Evolutionary conservation across 441 rosid genomes (phyloP).

Genomic region (Corymbia calophylla): DNA sequence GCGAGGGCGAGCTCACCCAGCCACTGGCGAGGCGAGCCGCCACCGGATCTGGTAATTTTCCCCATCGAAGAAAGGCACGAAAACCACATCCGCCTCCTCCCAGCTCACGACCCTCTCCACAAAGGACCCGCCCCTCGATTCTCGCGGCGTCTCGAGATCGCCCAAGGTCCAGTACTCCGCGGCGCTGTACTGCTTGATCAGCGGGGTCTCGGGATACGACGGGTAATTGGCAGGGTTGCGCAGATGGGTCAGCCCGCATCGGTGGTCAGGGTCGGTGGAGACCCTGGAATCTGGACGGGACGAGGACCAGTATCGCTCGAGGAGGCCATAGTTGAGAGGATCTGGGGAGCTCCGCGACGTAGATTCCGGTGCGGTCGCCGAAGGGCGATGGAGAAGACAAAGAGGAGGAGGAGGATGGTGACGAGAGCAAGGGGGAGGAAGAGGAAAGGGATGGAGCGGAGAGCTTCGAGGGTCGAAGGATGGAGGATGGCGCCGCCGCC

Average conservation of each 20-base stretch:
- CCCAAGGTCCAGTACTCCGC: slow-evolving; percentile 90
- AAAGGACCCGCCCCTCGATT: slow-evolving; percentile 34
- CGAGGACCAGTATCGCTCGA: slow-evolving; percentile 56
- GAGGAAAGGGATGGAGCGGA: slow-evolving; percentile 28
- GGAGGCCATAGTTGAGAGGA: slow-evolving; percentile 67
- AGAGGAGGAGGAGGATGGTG: neutral
- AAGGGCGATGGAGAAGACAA: slow-evolving; percentile 4
- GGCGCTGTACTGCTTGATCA: slow-evolving; percentile 88
- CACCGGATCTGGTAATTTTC: too few species aligned
- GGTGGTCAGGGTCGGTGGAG: slow-evolving; percentile 64
- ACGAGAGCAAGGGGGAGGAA: neutral
- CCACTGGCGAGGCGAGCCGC: too few species aligned
- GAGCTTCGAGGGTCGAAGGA: neutral
- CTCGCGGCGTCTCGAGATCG: slow-evolving; percentile 56
- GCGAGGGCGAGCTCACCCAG: too few species aligned
- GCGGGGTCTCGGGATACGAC: slow-evolving; percentile 64
- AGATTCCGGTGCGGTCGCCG: slow-evolving; percentile 42
- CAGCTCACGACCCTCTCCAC: slow-evolving; percentile 46
- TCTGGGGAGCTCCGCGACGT: slow-evolving; percentile 63
- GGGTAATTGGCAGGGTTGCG: slow-evolving; percentile 25
- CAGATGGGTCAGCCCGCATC: slow-evolving; percentile 1
- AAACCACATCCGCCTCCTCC: slow-evolving; percentile 67
- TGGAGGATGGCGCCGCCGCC: neutral
- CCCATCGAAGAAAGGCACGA: slow-evolving; percentile 63
- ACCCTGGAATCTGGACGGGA: slow-evolving; percentile 46